A percentile compares a stretch with the other conserved stretches of the same genome.
These are phyloP conservation scores for Umbelopsis sp. DNA, from an alignment of 371 early-diverging fungal species.

Conservation along the genomic window DNA sequence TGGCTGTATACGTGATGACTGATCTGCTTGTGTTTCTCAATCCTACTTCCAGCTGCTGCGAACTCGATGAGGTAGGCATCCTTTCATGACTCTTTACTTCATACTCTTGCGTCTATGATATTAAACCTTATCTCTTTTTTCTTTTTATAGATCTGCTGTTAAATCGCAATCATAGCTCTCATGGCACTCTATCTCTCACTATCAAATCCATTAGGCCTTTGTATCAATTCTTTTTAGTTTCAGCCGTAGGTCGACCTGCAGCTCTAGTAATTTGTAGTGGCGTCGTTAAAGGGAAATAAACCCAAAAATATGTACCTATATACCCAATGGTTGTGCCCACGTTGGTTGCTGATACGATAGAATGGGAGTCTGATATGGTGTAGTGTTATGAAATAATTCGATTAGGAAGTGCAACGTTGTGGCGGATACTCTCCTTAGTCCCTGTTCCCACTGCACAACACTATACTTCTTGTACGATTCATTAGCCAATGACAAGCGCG, in stretches of 20 bases:
- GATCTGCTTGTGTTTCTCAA: background rate
- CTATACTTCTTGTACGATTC: no score
- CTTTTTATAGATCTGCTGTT: conserved; percentile 15
- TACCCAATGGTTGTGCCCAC: conserved; percentile 1
- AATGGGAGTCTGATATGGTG: background rate
- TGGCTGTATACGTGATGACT: background rate
- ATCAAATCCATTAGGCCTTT: background rate
- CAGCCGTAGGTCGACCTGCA: background rate
- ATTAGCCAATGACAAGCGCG: no score
- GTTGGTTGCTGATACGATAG: background rate
- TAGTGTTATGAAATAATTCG: no score
- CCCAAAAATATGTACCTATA: background rate
- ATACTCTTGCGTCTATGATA: no score
- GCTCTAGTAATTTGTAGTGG: conserved; percentile 2
- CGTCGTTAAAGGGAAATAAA: conserved; percentile 14
- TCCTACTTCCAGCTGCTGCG: conserved; percentile 1
- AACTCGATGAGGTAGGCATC: conserved; percentile 11
- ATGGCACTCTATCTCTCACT: background rate
- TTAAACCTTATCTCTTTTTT: background rate
- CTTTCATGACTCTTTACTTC: background rate
- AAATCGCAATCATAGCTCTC: background rate
- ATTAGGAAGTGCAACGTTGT: no score
- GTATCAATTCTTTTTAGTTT: conserved; percentile 10
- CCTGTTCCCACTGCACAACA: no score
- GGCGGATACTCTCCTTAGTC: no score